phyloP scores from a whole-genome alignment of 257 asterid genomes.

The Solanum sitiens region DNA sequence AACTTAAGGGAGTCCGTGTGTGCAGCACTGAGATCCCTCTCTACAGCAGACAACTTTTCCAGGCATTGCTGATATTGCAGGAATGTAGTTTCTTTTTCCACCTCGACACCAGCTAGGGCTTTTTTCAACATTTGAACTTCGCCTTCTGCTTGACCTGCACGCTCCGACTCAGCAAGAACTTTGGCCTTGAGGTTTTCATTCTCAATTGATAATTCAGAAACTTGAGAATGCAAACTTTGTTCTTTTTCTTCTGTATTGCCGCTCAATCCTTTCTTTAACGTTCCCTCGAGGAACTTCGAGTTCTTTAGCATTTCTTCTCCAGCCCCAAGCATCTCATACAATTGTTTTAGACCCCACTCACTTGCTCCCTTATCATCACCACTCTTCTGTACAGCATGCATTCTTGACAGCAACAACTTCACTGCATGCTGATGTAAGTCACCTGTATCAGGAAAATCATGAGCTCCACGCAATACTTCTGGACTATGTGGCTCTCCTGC shows the following conservation, averaged over 20 bases:
- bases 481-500: conserved; percentile 39
- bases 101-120: conserved; percentile 42
- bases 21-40: conserved; percentile 49
- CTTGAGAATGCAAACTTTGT: conserved; percentile 19
- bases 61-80: conserved; percentile 56
- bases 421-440: conserved; percentile 12
- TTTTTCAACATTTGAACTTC: conserved; percentile 51
- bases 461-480: conserved; percentile 11
- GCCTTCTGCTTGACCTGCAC: conserved; percentile 48
- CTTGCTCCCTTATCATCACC: conserved; percentile 18
- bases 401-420: conserved; percentile 8
- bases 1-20: conserved; percentile 40
- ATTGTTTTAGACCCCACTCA: conserved; percentile 41
- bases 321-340: conserved; percentile 42
- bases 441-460: conserved; percentile 26
- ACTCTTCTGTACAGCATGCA: not conserved
- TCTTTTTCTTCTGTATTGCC: conserved; percentile 11
- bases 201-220: conserved; percentile 22
- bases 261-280: not conserved
- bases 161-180: conserved; percentile 34
- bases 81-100: conserved; percentile 53
- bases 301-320: conserved; percentile 8
- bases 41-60: conserved; percentile 39
- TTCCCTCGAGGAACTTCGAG: conserved; percentile 16
- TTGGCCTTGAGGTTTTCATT: conserved; percentile 42